Evolutionary conservation across 768 basidiomycete genomes (phyloP), one percentile per base, ranked within the genome.

Genomic region (Agrocybe pediades): DNA sequence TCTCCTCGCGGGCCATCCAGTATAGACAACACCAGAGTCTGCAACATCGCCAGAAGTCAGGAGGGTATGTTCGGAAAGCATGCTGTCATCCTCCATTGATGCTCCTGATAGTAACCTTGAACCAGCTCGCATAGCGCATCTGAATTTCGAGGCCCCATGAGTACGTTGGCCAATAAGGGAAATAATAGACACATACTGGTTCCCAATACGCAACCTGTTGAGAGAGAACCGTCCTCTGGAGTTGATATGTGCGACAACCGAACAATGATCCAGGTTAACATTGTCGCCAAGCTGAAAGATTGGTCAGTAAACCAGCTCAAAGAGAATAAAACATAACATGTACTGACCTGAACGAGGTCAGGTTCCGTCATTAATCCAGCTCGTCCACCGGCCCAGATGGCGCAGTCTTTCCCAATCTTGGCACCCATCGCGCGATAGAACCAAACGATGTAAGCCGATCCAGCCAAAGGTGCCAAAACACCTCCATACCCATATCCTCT

Each of bases 41-140:
- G 77, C 76, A 41, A 76, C 69, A 46, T 80, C 78, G 1, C 78
- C 78, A 2, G 78, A 78, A 1, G 76, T 72, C 26, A 78, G 61
- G 5, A 80, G 69, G 1, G 77, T 76, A 54, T 80, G 78, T 62
- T 80, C 78, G 58, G 67, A 72, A 5, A 80, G 75, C 74, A 79
- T 75, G 56, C 74, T 76, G 61, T 67, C 67, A 53, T 74, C 71
- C 62, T 80, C 78, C 78, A 80, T 80, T 9, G 77, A 75, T 9
- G 78, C 78, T 7, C 78, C 78, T 6, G 77, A 78, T 19, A 80
- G 71, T 3, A 80, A 65, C 20, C 78, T 69, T 11, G 76, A 77
- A 24, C 78, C 78, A 9, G 74, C 66, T 21, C 78, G 73, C 68
- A 80, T 62, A 0, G 78, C 76, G 53, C 71, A 75, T 30, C 33